Conservation (phyloP, 2,329 filamentous ascomycete genomes). For the Pseudogymnoascus sp. region DNA sequence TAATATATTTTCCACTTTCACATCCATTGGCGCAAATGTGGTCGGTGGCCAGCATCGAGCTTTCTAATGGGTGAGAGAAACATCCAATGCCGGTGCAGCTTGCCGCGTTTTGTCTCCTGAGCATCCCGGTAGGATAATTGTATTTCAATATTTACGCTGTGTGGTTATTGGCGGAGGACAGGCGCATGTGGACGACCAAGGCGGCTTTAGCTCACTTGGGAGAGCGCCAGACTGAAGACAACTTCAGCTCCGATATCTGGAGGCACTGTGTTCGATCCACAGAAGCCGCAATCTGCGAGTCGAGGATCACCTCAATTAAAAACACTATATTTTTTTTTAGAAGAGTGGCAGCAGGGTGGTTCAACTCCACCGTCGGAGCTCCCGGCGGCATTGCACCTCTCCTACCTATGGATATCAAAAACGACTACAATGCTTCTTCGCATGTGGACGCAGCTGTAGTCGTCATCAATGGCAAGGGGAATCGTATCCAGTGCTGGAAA, state of each 20-base stretch:
- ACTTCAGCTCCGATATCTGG: slow-evolving; percentile 13
- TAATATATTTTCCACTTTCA: background rate
- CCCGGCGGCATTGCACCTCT: too few species aligned
- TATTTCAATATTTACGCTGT: too few species aligned
- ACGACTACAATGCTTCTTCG: too few species aligned
- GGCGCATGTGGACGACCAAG: too few species aligned
- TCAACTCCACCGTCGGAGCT: too few species aligned
- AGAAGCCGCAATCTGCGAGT: slow-evolving; percentile 16
- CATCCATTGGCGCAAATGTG: background rate
- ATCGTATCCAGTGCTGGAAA: background rate
- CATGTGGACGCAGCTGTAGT: too few species aligned
- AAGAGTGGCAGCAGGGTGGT: too few species aligned
- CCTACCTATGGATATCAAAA: too few species aligned
- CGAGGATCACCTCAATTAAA: slow-evolving; percentile 12
- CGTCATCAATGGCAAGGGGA: background rate
- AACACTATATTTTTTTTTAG: slow-evolving; percentile 14
- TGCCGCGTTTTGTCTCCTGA: background rate
- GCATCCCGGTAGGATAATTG: too few species aligned
- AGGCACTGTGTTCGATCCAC: slow-evolving; percentile 17
- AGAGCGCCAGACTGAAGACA: slow-evolving; percentile 15
- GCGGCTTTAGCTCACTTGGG: slow-evolving; percentile 17
- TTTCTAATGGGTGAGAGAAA: background rate
- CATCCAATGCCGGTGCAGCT: background rate
- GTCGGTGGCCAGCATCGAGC: background rate
- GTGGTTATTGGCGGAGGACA: too few species aligned